Percentiles rank a stretch among this genome's conserved stretches.
Evolutionary conservation across 169 alveolate species (phyloP).

Genomic region (Eimeria zaria): DNA sequence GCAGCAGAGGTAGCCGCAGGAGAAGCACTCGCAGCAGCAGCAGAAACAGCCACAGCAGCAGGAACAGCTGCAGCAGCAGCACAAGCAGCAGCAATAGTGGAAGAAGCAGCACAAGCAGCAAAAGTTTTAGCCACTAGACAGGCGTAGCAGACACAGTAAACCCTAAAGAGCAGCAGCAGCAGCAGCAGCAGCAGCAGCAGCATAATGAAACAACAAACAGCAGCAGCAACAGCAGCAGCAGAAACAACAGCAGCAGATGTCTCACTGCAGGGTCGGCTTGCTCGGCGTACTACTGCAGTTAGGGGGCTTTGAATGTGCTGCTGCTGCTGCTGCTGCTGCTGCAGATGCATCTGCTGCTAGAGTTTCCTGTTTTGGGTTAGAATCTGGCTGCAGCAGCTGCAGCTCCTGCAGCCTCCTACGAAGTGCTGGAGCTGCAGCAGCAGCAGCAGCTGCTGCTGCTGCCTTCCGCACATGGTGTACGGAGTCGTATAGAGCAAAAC

Average conservation of each 20-base stretch:
- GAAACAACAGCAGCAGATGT: neutral
- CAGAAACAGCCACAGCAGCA: no score
- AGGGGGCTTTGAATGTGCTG: neutral
- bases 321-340: neutral
- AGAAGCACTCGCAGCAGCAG: no score
- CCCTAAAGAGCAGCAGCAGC: no score
- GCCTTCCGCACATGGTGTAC: neutral
- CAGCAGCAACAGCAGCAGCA: no score
- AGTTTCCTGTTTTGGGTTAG: neutral
- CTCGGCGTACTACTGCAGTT: neutral
- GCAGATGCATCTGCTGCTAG: neutral
- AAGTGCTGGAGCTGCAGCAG: neutral
- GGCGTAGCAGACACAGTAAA: no score
- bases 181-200: no score
- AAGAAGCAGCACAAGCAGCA: no score
- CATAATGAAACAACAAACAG: no score
- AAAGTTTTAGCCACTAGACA: no score
- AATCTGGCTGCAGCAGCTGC: neutral
- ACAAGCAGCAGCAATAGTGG: no score
- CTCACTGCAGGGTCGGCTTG: constrained; percentile 5
- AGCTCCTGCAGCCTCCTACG: neutral
- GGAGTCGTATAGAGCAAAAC: neutral
- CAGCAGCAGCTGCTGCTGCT: constrained; percentile 28
- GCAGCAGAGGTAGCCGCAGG: neutral
- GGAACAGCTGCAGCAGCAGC: no score